phyloP scores from a whole-genome alignment of 495 filamentous ascomycete genomes.

The Annulohypoxylon maeteangense region DNA sequence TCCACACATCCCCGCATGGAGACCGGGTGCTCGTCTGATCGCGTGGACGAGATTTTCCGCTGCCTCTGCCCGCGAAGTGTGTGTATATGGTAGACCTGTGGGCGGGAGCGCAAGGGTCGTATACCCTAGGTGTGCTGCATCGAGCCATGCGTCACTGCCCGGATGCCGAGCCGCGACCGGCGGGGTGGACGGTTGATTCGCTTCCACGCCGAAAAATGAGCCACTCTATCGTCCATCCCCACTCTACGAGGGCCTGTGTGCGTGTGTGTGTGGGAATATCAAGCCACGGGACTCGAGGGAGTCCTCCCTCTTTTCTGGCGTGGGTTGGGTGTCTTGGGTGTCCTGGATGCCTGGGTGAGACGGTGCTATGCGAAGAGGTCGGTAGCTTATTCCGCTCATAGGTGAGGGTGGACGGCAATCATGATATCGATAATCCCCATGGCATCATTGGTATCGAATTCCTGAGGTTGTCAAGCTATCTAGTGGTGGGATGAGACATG shows the following conservation, averaged over 20 bases:
- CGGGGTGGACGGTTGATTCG: conserved; percentile 20
- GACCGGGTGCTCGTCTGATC: conserved; percentile 32
- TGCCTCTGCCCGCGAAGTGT: conserved; percentile 13
- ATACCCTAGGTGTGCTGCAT: conserved; percentile 41
- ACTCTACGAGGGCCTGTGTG: conserved; percentile 20
- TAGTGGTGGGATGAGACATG: conserved; percentile 22
- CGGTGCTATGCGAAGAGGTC: not conserved
- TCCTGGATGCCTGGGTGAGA: not conserved
- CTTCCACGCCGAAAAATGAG: conserved; percentile 34
- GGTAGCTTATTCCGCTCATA: conserved; percentile 6
- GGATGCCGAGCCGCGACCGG: conserved; percentile 39
- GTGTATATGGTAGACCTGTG: conserved; percentile 6
- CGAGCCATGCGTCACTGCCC: conserved; percentile 41
- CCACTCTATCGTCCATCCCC: conserved; percentile 21
- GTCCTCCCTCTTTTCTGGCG: conserved; percentile 6
- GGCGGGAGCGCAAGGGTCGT: conserved; percentile 21
- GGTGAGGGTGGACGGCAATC: conserved; percentile 29
- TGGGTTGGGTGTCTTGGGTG: conserved; percentile 37
- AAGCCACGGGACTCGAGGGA: conserved; percentile 39
- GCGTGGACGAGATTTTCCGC: conserved; percentile 28
- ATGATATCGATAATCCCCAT: conserved; percentile 26
- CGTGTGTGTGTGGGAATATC: conserved; percentile 18
- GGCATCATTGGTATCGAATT: conserved; percentile 25
- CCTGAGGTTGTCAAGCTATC: conserved; percentile 12
- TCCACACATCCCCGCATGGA: conserved; percentile 38